Evolutionary conservation across 1,284 basidiomycete species (phyloP), one percentile per base, ranked within the genome.

Genomic region (Rhodotorula sp.): DNA sequence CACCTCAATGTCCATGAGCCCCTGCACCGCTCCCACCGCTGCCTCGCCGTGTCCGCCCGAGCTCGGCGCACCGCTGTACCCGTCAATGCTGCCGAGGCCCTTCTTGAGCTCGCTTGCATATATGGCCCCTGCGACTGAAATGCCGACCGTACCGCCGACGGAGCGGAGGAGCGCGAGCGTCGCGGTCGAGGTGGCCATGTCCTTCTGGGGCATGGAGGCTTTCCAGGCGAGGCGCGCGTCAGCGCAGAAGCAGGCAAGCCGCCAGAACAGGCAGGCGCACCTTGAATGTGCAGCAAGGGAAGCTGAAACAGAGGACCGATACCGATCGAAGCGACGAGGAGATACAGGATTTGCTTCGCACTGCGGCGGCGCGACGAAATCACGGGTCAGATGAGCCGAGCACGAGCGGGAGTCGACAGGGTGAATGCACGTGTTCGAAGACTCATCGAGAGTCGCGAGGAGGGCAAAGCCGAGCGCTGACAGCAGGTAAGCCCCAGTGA

Each of bases 131-230:
- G 46, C 59, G 21, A 70, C 66, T 0, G 90, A 85, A 67, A 92
- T 86, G 9, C 90, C 90, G 49, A 92, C 84, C 0, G 91, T 90
- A 8, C 88, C 90, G n/a, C 90, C 91, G n/a, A 92, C 80, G 0
- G 86, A 87, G 65, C 90, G 85, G 70, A 91, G 81, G 77, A 92
- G 88, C n/a, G 87, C 86, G 78, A 88, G 90, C 0, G 88, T 87
- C 3, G 85, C 83, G 0, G 91, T 91, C 70, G 86, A 88, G 0
- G 90, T 91, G 2, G 90, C 89, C 89, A 91, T 90, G 75, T 91
- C 90, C 76, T 88, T 88, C 41, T 90, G 77, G 0, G 91, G 91
- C 89, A 92, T 91, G 0, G 90, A 88, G 2, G 90, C 89, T 34
- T 2, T 5, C 5, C 34, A 34, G n/a, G n/a, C n/a, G 5, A 34